Conservation (phyloP, 352 stramenopile genomes). For the Discostella stelligera region DNA sequence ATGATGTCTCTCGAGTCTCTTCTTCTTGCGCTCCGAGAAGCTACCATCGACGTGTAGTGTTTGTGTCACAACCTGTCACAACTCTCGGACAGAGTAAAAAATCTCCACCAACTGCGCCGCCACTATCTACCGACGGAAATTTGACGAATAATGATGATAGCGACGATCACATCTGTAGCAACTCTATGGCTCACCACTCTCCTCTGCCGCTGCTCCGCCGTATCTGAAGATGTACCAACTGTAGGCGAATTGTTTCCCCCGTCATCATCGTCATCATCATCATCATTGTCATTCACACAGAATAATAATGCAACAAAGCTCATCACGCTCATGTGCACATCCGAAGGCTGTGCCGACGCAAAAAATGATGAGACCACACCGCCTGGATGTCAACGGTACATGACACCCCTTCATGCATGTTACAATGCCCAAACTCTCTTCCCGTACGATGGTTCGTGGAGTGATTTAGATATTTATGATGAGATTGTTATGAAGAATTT, state of each 20-base stretch:
- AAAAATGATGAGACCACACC: constrained; percentile 8
- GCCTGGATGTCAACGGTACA: constrained; percentile 48
- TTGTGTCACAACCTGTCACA: no score
- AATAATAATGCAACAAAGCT: constrained; percentile 8
- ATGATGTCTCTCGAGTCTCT: no score
- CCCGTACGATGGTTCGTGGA: constrained; percentile 62
- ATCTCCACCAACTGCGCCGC: no score
- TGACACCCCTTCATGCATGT: constrained; percentile 55
- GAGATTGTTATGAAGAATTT: constrained; percentile 34
- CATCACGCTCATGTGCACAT: constrained; percentile 36
- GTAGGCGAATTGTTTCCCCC: not conserved
- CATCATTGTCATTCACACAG: no score
- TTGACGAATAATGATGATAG: not conserved
- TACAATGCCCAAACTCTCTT: constrained; percentile 59
- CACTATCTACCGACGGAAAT: not conserved
- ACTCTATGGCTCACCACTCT: not conserved
- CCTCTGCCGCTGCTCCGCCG: not conserved
- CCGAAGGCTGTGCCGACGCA: constrained; percentile 16
- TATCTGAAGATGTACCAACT: not conserved
- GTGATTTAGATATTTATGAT: constrained; percentile 58
- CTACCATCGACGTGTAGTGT: no score
- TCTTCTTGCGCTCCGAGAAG: no score
- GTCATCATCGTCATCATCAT: not conserved
- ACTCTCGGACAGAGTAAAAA: no score
- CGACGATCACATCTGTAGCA: not conserved